Percentiles rank a stretch among this genome's conserved stretches.
phyloP scores from a whole-genome alignment of 257 asterid species.

The Penstemon eatonii region DNA sequence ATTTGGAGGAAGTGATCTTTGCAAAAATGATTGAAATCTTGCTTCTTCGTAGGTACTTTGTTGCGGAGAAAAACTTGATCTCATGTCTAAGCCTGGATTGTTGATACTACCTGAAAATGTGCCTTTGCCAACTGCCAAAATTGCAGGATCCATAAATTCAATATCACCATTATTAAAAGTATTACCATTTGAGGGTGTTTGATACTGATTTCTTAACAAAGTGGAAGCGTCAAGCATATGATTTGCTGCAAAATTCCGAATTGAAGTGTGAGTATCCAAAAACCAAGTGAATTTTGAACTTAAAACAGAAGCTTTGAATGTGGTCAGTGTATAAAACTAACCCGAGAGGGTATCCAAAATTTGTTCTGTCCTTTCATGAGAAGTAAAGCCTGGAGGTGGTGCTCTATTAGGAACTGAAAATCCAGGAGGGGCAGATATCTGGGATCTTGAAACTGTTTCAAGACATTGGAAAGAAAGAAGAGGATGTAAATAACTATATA shows the following conservation, averaged over 20 bases:
- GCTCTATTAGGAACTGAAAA: conserved; percentile 72
- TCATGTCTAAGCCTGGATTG: conserved; percentile 54
- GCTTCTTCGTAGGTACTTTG: conserved; percentile 59
- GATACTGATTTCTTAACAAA: conserved; percentile 62
- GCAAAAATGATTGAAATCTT: conserved; percentile 63
- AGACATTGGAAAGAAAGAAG: conserved; percentile 22
- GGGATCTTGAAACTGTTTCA: conserved; percentile 74
- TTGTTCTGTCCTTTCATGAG: conserved; percentile 69
- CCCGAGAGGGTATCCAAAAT: conserved; percentile 52
- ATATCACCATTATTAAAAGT: conserved; percentile 57
- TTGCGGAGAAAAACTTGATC: conserved; percentile 63
- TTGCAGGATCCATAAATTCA: conserved; percentile 97
- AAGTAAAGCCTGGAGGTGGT: conserved; percentile 89
- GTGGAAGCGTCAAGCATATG: conserved; percentile 51
- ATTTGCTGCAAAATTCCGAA: conserved; percentile 54
- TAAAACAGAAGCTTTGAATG: not conserved
- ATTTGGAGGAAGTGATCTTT: conserved; percentile 65
- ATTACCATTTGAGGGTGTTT: conserved; percentile 47
- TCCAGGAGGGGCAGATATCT: conserved; percentile 94
- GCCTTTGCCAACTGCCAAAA: conserved; percentile 94
- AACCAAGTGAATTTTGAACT: not conserved
- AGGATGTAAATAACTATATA: not conserved
- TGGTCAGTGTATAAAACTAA: conserved; percentile 31
- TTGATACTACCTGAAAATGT: conserved; percentile 60
- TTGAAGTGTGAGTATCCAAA: not conserved